Percentiles rank a stretch among this genome's conserved stretches.
Conservation (phyloP, 805 yeast genomes). For the Cyberlindnera lachancei region DNA sequence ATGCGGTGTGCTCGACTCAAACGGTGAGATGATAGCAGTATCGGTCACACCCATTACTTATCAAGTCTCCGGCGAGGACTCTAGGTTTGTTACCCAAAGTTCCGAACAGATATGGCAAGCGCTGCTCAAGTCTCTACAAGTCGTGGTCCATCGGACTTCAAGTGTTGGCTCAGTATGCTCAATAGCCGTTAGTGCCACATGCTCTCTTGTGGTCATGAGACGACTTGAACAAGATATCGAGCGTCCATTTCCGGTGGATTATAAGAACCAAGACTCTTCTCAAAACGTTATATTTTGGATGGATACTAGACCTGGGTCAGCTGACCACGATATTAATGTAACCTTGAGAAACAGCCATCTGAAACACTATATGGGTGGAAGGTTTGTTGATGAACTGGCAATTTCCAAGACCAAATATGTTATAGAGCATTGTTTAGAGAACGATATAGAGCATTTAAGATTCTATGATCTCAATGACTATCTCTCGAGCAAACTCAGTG, state of each 20-base stretch:
- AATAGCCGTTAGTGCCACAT: conserved; percentile 46
- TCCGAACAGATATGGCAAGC: conserved; percentile 31
- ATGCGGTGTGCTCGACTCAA: conserved; percentile 24
- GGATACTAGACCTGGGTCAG: conserved; percentile 39
- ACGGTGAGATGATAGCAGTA: conserved; percentile 12
- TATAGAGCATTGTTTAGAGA: conserved; percentile 19
- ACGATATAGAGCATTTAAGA: conserved; percentile 21
- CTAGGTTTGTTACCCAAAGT: conserved; percentile 31
- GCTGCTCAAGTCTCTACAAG: conserved; percentile 22
- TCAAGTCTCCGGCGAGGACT: conserved; percentile 13
- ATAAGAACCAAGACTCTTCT: conserved; percentile 13
- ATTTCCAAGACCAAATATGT: conserved; percentile 42
- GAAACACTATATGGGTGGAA: conserved; percentile 32
- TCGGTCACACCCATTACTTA: conserved; percentile 19
- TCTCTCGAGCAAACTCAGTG: conserved; percentile 24
- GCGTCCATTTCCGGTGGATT: conserved; percentile 29
- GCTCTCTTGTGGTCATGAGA: conserved; percentile 45
- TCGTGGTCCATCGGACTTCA: background rate
- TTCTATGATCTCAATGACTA: conserved; percentile 48
- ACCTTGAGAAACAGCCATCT: conserved; percentile 11
- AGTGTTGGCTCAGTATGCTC: conserved; percentile 12
- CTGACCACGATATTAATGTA: conserved; percentile 24
- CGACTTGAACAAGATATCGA: conserved; percentile 9
- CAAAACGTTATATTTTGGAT: conserved; percentile 52
- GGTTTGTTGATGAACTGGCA: conserved; percentile 50